Evolutionary conservation across 2,329 filamentous ascomycete genomes (phyloP).

Genomic region (Intubia oerlemansii): DNA sequence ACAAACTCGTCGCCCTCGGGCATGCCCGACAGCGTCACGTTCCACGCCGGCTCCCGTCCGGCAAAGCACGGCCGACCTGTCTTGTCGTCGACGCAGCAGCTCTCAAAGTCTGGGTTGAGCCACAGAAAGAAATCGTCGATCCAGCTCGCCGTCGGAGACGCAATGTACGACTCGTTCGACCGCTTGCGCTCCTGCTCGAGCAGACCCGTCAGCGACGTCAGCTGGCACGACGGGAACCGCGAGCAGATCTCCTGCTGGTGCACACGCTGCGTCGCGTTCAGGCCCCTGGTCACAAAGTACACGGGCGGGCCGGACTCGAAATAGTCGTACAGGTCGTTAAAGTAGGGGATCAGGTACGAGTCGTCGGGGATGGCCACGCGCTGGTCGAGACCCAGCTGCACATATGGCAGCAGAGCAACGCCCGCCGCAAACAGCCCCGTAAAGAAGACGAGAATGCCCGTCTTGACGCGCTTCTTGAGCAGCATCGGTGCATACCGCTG

Average conservation of each 20-base stretch:
- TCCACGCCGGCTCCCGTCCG: constrained; percentile 61
- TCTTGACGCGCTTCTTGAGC: constrained; percentile 61
- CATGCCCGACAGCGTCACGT: constrained; percentile 76
- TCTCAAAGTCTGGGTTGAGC: constrained; percentile 71
- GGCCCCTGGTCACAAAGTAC: constrained; percentile 74
- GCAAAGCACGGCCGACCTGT: constrained; percentile 62
- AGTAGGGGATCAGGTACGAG: constrained; percentile 89
- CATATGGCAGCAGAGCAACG: constrained; percentile 62
- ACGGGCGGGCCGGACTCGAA: constrained; percentile 82
- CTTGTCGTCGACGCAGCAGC: constrained; percentile 50
- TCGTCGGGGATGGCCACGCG: constrained; percentile 82
- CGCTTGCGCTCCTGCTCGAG: constrained; percentile 89
- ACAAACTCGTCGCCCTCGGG: constrained; percentile 84
- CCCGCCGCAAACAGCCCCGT: constrained; percentile 72
- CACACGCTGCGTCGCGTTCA: constrained; percentile 54
- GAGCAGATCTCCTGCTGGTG: constrained; percentile 80
- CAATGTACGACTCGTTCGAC: constrained; percentile 68
- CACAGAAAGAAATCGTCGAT: constrained; percentile 91
- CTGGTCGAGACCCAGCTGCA: constrained; percentile 80
- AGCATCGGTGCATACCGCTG: constrained; percentile 71
- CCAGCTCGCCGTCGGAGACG: constrained; percentile 81
- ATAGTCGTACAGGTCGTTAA: constrained; percentile 88
- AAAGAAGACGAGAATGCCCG: constrained; percentile 57
- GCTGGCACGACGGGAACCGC: constrained; percentile 72
- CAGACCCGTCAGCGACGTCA: constrained; percentile 67